phyloP scores from a whole-genome alignment of 2,329 filamentous ascomycete genomes.

The Tolypocladium paradoxum region DNA sequence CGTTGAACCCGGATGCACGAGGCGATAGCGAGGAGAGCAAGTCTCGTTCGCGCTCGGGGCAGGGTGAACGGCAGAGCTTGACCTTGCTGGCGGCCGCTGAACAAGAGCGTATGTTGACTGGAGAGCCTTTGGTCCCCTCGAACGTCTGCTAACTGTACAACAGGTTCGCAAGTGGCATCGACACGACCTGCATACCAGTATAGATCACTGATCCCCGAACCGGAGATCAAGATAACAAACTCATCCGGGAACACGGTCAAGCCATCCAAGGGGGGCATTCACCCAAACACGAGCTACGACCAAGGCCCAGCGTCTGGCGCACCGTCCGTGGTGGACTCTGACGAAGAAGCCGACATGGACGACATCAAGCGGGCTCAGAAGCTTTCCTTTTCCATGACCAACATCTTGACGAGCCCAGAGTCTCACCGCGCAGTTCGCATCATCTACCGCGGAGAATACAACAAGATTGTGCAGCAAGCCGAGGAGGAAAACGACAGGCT shows the following conservation, averaged over 20 bases:
- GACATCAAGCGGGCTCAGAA: slow-evolving; percentile 85
- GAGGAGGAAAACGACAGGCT: slow-evolving; percentile 69
- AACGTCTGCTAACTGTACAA: slow-evolving; percentile 10
- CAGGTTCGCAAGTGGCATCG: slow-evolving; percentile 43
- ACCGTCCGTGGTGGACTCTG: slow-evolving; percentile 60
- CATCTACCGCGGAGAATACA: slow-evolving; percentile 80
- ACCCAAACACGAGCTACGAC: slow-evolving; percentile 80
- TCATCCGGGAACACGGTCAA: slow-evolving; percentile 52
- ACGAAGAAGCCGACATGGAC: slow-evolving; percentile 72
- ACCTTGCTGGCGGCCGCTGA: slow-evolving; percentile 65
- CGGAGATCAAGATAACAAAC: slow-evolving; percentile 53
- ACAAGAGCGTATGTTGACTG: slow-evolving; percentile 56
- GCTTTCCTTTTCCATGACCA: slow-evolving; percentile 69
- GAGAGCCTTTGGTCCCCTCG: not conserved
- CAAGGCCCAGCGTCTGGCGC: slow-evolving; percentile 44
- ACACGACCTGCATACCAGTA: slow-evolving; percentile 43
- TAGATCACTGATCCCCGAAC: slow-evolving; percentile 54
- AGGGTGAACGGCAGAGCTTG: slow-evolving; percentile 33
- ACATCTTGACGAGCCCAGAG: slow-evolving; percentile 64
- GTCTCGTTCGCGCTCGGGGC: slow-evolving; percentile 17
- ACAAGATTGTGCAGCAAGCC: slow-evolving; percentile 62
- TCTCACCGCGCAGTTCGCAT: slow-evolving; percentile 78
- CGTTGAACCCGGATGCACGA: slow-evolving; percentile 29
- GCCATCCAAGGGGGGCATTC: slow-evolving; percentile 48
- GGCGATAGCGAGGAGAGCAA: slow-evolving; percentile 24